Conservation (phyloP, 2,329 filamentous ascomycete species). For the Plenodomus lindquistii region DNA sequence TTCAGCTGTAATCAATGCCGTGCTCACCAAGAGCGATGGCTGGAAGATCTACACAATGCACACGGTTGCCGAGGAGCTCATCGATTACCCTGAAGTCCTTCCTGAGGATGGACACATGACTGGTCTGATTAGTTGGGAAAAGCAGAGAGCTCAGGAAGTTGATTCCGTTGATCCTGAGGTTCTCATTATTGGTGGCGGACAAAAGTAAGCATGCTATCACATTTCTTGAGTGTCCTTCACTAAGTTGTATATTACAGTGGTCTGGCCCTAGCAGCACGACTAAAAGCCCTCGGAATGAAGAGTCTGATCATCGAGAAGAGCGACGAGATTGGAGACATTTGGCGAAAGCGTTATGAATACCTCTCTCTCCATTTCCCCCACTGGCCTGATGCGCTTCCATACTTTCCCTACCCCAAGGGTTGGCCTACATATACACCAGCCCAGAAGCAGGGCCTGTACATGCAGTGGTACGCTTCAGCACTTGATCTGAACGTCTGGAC, state of each 20-base stretch:
- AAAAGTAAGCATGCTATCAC: conserved; percentile 7
- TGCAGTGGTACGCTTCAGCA: conserved; percentile 35
- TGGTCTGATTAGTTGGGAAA: conserved; percentile 8
- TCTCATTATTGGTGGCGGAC: conserved; percentile 27
- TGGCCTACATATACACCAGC: conserved; percentile 41
- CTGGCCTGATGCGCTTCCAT: conserved; percentile 36
- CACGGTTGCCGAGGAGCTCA: conserved; percentile 8
- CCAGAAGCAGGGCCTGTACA: conserved; percentile 33
- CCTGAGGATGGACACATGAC: conserved; percentile 10
- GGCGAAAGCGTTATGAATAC: conserved; percentile 39
- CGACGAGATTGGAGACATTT: conserved; percentile 35
- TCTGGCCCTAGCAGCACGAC: conserved; percentile 8
- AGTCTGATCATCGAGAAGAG: conserved; percentile 36
- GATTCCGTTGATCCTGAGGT: conserved; percentile 10
- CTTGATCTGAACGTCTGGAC: conserved; percentile 9
- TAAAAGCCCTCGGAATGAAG: conserved; percentile 17
- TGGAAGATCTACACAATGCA: conserved; percentile 12
- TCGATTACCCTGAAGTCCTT: conserved; percentile 5
- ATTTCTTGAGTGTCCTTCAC: no score
- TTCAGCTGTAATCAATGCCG: conserved; percentile 8
- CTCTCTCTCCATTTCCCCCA: conserved; percentile 38
- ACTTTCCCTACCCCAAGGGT: conserved; percentile 36
- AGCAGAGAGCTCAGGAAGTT: conserved; percentile 5
- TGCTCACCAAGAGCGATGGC: conserved; percentile 7
- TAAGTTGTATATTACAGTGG: conserved; percentile 1